Conservation (phyloP, 345 rosid species). For the Camelina sativa region DNA sequence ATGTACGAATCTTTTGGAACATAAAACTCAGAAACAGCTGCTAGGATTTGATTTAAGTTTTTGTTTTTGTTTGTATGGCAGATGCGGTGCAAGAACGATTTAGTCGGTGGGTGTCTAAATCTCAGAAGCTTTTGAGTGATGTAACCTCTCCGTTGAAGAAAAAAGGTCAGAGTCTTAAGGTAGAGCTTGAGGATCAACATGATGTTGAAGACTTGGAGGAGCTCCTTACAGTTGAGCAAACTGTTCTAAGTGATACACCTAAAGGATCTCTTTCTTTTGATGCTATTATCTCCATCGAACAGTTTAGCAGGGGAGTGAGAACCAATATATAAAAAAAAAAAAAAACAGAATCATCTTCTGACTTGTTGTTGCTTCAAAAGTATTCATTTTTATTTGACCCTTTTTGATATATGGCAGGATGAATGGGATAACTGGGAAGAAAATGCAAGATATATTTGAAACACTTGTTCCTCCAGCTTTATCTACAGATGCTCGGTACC, state of each 20-base stretch:
- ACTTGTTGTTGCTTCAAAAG: background rate
- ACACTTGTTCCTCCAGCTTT: slow-evolving; percentile 71
- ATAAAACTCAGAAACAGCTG: background rate
- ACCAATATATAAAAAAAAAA: background rate
- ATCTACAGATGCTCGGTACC: slow-evolving; percentile 65
- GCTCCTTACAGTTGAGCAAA: slow-evolving; percentile 73
- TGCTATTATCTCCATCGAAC: slow-evolving; percentile 86
- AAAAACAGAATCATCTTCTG: background rate
- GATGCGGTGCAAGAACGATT: slow-evolving; percentile 78
- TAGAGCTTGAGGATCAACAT: slow-evolving; percentile 48
- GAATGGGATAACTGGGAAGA: slow-evolving; percentile 87
- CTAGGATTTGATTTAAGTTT: no score
- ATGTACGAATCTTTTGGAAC: background rate
- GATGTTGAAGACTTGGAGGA: slow-evolving; percentile 67
- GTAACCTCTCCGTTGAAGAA: slow-evolving; percentile 67
- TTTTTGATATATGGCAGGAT: slow-evolving; percentile 65
- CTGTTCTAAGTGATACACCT: slow-evolving; percentile 59
- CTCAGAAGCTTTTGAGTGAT: slow-evolving; percentile 64
- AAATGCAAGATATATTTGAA: slow-evolving; percentile 82
- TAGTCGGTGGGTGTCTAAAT: slow-evolving; percentile 76
- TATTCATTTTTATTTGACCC: slow-evolving; percentile 31
- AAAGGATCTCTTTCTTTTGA: slow-evolving; percentile 72
- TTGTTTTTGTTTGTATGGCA: slow-evolving; percentile 31
- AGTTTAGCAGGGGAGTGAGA: slow-evolving; percentile 94
- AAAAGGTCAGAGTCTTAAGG: slow-evolving; percentile 57